phyloP scores from a whole-genome alignment of 2,329 filamentous ascomycete species.

The Claviceps paspali region DNA sequence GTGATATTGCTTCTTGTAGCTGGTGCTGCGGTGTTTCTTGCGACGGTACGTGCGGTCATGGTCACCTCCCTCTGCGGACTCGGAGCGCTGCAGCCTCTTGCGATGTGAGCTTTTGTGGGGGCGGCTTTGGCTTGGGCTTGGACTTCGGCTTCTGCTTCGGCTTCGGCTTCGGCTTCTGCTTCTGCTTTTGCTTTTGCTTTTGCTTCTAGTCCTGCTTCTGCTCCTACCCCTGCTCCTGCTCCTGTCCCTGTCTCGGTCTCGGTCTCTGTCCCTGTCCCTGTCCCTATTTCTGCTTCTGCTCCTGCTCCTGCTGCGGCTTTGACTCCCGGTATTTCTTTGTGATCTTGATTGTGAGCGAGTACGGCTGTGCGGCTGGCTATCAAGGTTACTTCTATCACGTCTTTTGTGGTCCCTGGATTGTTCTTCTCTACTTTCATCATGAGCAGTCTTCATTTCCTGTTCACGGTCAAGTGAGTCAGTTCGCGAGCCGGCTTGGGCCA shows the following conservation, averaged over 20 bases:
- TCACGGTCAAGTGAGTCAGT: slow-evolving; percentile 31
- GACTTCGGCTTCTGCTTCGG: no score
- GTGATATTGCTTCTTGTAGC: slow-evolving; percentile 17
- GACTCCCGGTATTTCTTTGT: slow-evolving; percentile 17
- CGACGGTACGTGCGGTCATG: slow-evolving; percentile 32
- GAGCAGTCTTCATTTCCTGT: slow-evolving; percentile 18
- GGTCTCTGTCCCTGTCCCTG: slow-evolving; percentile 12
- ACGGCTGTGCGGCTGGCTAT: slow-evolving; percentile 8
- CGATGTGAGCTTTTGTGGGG: slow-evolving; percentile 30
- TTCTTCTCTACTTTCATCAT: slow-evolving; percentile 18
- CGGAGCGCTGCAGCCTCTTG: slow-evolving; percentile 40
- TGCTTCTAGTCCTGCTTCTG: slow-evolving; percentile 11
- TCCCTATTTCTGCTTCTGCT: slow-evolving; percentile 8
- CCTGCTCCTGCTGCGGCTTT: slow-evolving; percentile 12
- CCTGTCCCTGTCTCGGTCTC: slow-evolving; percentile 7
- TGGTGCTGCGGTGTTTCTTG: slow-evolving; percentile 32
- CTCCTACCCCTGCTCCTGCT: slow-evolving; percentile 7
- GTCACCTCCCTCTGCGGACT: slow-evolving; percentile 32
- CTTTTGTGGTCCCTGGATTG: slow-evolving; percentile 12
- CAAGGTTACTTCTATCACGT: slow-evolving; percentile 11
- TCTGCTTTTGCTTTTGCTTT: slow-evolving; percentile 13
- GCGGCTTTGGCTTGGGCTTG: no score
- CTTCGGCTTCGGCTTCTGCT: slow-evolving; percentile 11
- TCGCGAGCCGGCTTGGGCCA: slow-evolving; percentile 19
- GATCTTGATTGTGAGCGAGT: slow-evolving; percentile 19